Base-by-base conservation (phyloP, 257 asterid genomes). In the Solanum phureja region DNA sequence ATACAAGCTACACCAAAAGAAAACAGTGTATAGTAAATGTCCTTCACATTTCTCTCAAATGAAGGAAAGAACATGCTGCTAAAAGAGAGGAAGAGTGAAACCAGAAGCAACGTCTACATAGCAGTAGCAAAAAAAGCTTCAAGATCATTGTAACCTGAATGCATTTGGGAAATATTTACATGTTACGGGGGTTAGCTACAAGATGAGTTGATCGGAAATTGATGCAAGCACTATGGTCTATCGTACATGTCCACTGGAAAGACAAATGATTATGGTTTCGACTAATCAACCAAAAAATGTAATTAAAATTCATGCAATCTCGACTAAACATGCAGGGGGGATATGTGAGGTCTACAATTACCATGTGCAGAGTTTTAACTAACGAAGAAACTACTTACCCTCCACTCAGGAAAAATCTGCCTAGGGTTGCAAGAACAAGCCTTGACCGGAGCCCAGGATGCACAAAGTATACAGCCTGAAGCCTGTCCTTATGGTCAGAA, bases 381-480 rank as follows among this genome's bases (percentile, higher is more conserved):
- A 81, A 46, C 18, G 42, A 81, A 81, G 29, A 46, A 81, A 75
- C 11, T 85, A 91, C 98, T 92, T 52, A 97, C 99, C 98, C 96
- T 91, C 98, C 98, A 88, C 95, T 97, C 86, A 97, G 89, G 86
- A 97, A 94, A 86, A 95, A 87, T 89, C 99, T 92, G 87, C 99
- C 99, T 60, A 97, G 93, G 7, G 98, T 97, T 71, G 99, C 99
- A 71, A 97, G 89, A 88, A 94, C 94, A 44, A 97, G 95, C 89
- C 99, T 93, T 46, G 99, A 95, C 72, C 93, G 91, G 8, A 95
- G 91, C 81, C 99, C 99, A 8, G 98, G 99, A 93, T 97, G 99
- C 86, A 97, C 68, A 84, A 97, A 97, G 93, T 97, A 97, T 37
- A 95, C 94, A 87, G 90, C 94, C 87, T 92, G 94, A 90, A 97